Base-by-base conservation (phyloP, 257 asterid genomes). In the Solanum chiquidenum region DNA sequence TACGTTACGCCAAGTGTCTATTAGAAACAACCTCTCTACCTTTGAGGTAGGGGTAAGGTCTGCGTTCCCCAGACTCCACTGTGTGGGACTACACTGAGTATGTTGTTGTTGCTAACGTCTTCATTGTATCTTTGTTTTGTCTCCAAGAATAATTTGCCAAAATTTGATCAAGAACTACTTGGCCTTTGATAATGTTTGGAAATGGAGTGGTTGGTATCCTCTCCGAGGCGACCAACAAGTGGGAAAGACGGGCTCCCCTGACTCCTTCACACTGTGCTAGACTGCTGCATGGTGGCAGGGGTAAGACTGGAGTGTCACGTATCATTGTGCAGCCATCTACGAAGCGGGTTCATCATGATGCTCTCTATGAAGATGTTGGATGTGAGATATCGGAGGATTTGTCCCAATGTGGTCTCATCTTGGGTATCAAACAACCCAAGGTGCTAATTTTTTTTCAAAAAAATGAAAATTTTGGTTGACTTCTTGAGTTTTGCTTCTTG, bases 181-280 rank as follows among this genome's bases (percentile, higher is more conserved):
- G 85, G 31, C 74, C 12, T 10, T 4, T 31, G 4, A 31, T 46
- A 82, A 95, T 95, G 99, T 93, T 97, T 83, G 98, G 99, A 5
- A 95, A 95, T 69, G 98, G 99, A 87, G 95, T 97, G 60, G 90
- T 97, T 27, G 99, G 99, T 35, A 93, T 97, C 85, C 96, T 97
- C 87, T 92, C 98, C 2, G 99, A 97, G 94, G 92, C 98, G 85
- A 97, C 99, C 5, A 97, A 95, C 88, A 97, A 95, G 92, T 97
- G 99, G 99, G 99, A 97, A 91, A 93, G 98, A 89, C 92, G 99
- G 92, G 98, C 87, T 74, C 99, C 99, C 11, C 89, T 97, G 44
- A 93, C 98, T 49, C 99, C 98, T 55, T 90, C 98, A 25, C 99
- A 95, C 90, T 97, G 99, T 89, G 99, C 99, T 52, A 90, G 96